Evolutionary conservation across 1,284 basidiomycete species (phyloP).

Genomic region (Heterobasidion annosum): DNA sequence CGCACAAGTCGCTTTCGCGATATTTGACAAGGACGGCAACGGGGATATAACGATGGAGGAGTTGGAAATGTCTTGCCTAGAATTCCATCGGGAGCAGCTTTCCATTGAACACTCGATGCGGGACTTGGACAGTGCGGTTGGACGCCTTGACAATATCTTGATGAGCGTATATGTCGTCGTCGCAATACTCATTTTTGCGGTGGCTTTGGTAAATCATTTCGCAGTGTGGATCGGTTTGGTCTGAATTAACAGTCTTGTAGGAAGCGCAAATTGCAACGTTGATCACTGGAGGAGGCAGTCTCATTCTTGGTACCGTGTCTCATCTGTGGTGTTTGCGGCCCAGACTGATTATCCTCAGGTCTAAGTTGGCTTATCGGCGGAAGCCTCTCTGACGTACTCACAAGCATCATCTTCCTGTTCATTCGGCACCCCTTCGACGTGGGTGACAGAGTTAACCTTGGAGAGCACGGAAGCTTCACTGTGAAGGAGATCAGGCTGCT

Average conservation of each 20-base stretch:
- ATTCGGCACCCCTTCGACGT: slow-evolving; percentile 86
- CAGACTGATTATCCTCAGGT: slow-evolving; percentile 26
- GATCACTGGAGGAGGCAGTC: slow-evolving; percentile 74
- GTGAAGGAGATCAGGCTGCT: slow-evolving; percentile 85
- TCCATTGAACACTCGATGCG: slow-evolving; percentile 84
- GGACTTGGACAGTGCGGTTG: slow-evolving; percentile 86
- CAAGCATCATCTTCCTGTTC: slow-evolving; percentile 82
- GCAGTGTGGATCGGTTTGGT: slow-evolving; percentile 13
- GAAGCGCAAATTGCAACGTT: slow-evolving; percentile 66
- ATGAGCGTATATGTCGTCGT: slow-evolving; percentile 63
- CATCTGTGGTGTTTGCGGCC: slow-evolving; percentile 1
- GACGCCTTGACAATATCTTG: slow-evolving; percentile 68
- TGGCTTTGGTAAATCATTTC: slow-evolving; percentile 36
- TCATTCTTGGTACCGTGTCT: slow-evolving; percentile 54
- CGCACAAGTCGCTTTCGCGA: slow-evolving; percentile 55
- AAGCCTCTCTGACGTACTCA: slow-evolving; percentile 58
- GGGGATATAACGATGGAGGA: slow-evolving; percentile 74
- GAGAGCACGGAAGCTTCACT: slow-evolving; percentile 54
- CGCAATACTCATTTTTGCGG: slow-evolving; percentile 66
- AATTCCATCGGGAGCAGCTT: slow-evolving; percentile 80
- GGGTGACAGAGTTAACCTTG: slow-evolving; percentile 61
- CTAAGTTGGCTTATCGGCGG: slow-evolving; percentile 86
- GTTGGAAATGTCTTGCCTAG: slow-evolving; percentile 71
- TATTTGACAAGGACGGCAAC: slow-evolving; percentile 84
- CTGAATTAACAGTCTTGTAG: slow-evolving; percentile 19